Percentiles rank a stretch among this genome's conserved stretches.
Conservation (phyloP, 441 rosid species). For the Brassica hybrid region DNA sequence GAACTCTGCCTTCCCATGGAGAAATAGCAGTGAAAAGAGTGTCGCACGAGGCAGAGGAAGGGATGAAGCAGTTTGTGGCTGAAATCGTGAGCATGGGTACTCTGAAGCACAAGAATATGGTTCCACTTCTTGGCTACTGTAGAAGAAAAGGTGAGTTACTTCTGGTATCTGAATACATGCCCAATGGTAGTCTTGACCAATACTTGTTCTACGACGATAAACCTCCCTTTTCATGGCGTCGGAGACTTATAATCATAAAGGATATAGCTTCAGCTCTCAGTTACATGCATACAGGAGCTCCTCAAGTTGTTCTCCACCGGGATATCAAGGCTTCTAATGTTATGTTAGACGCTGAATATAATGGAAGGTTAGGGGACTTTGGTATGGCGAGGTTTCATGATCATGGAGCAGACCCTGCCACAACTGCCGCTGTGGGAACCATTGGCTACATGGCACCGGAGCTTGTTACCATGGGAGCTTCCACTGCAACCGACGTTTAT, state of each 20-base stretch:
- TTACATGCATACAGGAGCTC: constrained; percentile 36
- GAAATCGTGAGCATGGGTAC: constrained; percentile 48
- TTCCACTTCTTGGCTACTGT: constrained; percentile 50
- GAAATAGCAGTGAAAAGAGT: constrained; percentile 49
- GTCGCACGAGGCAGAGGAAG: constrained; percentile 42
- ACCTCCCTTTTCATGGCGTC: constrained; percentile 32
- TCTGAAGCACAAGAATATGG: constrained; percentile 47
- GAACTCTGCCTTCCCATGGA: constrained; percentile 26
- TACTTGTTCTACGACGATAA: constrained; percentile 33
- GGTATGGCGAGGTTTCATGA: constrained; percentile 34
- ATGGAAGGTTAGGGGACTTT: constrained; percentile 35
- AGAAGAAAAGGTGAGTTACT: constrained; percentile 46
- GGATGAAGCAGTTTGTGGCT: constrained; percentile 44
- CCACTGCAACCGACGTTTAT: constrained; percentile 50
- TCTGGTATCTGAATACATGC: constrained; percentile 47
- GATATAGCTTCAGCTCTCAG: constrained; percentile 43
- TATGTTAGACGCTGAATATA: constrained; percentile 26
- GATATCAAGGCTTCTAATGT: constrained; percentile 36
- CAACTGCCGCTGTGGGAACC: constrained; percentile 36
- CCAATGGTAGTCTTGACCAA: constrained; percentile 46
- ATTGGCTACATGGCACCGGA: constrained; percentile 45
- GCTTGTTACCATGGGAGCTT: constrained; percentile 30
- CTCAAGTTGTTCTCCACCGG: constrained; percentile 36
- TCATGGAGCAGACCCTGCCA: constrained; percentile 19
- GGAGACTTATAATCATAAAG: constrained; percentile 37